Evolutionary conservation across 305 asterid species (phyloP).

Genomic region (Lippia alba): DNA sequence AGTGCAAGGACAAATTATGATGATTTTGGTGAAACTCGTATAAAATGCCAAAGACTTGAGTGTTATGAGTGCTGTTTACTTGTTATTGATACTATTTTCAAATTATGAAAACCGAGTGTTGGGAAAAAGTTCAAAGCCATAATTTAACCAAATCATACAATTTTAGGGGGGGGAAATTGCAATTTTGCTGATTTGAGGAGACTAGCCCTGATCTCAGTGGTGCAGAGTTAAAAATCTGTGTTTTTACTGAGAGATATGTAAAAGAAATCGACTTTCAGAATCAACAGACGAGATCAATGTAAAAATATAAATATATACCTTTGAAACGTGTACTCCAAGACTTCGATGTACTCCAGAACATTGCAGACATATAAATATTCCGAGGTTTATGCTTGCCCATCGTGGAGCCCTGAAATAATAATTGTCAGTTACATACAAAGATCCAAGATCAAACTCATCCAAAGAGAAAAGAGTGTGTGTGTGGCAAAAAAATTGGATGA

Average conservation of each 20-base stretch:
- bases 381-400: slow-evolving; percentile 96
- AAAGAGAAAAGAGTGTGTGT: too few species aligned
- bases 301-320: slow-evolving; percentile 50
- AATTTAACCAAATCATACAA: neutral
- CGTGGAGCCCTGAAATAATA: slow-evolving; percentile 75
- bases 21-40: neutral
- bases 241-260: neutral
- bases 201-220: neutral
- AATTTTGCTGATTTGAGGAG: neutral
- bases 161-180: neutral
- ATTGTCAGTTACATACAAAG: neutral
- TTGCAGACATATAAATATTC: slow-evolving; percentile 90
- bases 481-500: slow-evolving; percentile 16
- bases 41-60: neutral
- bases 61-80: neutral
- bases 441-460: too few species aligned
- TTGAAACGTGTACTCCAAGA: slow-evolving; percentile 93
- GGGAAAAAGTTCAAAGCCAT: neutral
- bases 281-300: neutral
- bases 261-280: neutral
- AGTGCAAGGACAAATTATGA: slow-evolving; percentile 18
- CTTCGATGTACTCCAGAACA: slow-evolving; percentile 95
- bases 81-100: neutral
- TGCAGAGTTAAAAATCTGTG: neutral
- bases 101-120: neutral